Evolutionary conservation across 2,329 filamentous ascomycete genomes (phyloP).

Genomic region (Drechslera avenae): DNA sequence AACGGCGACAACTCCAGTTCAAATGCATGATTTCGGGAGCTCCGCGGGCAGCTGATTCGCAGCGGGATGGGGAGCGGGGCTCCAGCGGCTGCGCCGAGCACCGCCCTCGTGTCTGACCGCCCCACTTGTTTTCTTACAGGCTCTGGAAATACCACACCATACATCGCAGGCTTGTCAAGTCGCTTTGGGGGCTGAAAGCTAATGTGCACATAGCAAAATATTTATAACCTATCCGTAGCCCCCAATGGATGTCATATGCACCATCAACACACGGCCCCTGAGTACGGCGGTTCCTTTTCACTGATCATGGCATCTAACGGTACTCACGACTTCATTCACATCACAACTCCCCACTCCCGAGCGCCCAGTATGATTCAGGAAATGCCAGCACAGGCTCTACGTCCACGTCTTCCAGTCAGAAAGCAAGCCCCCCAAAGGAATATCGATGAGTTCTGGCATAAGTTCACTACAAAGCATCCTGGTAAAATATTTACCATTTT

Average conservation of each 20-base stretch:
- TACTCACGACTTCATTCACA: conserved; percentile 46
- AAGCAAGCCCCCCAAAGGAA: conserved; percentile 67
- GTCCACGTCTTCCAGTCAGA: conserved; percentile 42
- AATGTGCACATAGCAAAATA: conserved; percentile 10
- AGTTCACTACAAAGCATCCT: conserved; percentile 69
- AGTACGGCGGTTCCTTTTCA: conserved; percentile 17
- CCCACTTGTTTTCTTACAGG: conserved; percentile 42
- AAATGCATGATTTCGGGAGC: conserved; percentile 16
- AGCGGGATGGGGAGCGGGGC: conserved; percentile 28
- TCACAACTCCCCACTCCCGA: conserved; percentile 43
- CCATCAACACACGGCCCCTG: conserved; percentile 24
- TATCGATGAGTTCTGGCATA: conserved; percentile 75
- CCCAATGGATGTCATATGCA: conserved; percentile 35
- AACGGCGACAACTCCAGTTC: conserved; percentile 2
- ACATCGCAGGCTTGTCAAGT: conserved; percentile 30
- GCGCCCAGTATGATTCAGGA: conserved; percentile 46
- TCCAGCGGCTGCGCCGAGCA: conserved; percentile 40
- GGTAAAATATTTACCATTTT: conserved; percentile 75
- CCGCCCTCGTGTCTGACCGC: conserved; percentile 36
- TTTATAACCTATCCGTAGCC: conserved; percentile 36
- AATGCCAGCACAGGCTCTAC: conserved; percentile 19
- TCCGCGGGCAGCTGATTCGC: conserved; percentile 33
- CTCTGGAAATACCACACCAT: conserved; percentile 40
- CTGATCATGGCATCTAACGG: conserved; percentile 45
- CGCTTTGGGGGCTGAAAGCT: conserved; percentile 41